A percentile compares a stretch with the other conserved stretches of the same genome.
phyloP scores from a whole-genome alignment of 1,284 basidiomycete species.

The Vanrija humicola region DNA sequence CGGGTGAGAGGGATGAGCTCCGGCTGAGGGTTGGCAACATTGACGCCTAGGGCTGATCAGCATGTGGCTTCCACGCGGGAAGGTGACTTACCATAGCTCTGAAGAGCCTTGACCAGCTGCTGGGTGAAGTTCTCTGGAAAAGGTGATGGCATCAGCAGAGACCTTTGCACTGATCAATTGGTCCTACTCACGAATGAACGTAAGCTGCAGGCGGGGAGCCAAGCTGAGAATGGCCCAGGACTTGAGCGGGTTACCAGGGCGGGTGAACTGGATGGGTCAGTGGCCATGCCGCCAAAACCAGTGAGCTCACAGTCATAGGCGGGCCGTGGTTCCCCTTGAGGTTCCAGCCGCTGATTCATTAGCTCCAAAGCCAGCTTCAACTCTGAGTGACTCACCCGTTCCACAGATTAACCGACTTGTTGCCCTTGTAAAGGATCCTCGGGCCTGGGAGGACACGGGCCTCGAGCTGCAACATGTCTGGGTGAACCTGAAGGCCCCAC shows the following conservation, averaged over 20 bases:
- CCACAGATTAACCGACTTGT: conserved; percentile 28
- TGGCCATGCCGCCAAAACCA: background rate
- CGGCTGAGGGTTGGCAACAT: conserved; percentile 29
- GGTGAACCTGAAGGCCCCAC: conserved; percentile 49
- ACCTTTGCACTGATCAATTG: too few species aligned
- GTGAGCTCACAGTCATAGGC: background rate
- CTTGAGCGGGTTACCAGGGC: conserved; percentile 39
- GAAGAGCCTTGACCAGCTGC: background rate
- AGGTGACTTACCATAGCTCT: background rate
- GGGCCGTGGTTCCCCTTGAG: conserved; percentile 3
- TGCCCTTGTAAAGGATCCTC: conserved; percentile 33
- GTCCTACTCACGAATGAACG: conserved; percentile 13
- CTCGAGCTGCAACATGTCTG: conserved; percentile 33
- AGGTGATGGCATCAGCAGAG: background rate
- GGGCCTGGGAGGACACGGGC: conserved; percentile 48
- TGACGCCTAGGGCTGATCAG: conserved; percentile 12
- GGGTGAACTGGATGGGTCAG: conserved; percentile 31
- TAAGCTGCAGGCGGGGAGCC: conserved; percentile 12
- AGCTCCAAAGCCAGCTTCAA: conserved; percentile 1
- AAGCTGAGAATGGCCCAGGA: conserved; percentile 32
- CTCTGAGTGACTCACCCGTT: conserved; percentile 21
- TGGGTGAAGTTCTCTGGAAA: too few species aligned
- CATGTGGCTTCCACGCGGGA: too few species aligned
- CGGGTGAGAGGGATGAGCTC: conserved; percentile 16
- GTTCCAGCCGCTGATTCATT: conserved; percentile 22